Conservation (phyloP, 2,329 filamentous ascomycete genomes). For the Penicillium sp. region DNA sequence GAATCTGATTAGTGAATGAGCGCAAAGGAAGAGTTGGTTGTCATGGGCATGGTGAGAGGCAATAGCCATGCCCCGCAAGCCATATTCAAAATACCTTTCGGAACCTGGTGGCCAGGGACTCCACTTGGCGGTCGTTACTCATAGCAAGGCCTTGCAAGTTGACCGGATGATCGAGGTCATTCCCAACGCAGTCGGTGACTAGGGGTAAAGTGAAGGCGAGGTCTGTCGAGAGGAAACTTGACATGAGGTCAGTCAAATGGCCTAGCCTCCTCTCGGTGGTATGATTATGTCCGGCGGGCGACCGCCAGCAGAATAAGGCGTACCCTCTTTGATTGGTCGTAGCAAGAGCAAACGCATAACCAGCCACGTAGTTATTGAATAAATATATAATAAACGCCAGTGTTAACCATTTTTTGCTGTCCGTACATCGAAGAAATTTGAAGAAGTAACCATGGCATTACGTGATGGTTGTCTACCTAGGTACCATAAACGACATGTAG, state of each 20-base stretch:
- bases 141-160: conserved; percentile 23
- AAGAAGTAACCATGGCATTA: no score
- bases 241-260: conserved; percentile 10
- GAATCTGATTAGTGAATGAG: neutral
- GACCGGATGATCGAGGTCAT: neutral
- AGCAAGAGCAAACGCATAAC: no score
- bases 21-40: conserved; percentile 18
- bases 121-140: conserved; percentile 34
- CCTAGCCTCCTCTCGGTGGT: neutral
- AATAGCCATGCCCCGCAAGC: conserved; percentile 22
- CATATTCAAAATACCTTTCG: conserved; percentile 31
- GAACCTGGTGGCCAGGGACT: conserved; percentile 34
- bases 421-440: no score
- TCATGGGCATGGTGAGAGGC: conserved; percentile 9
- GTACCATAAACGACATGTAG: neutral
- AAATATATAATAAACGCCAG: no score
- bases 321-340: neutral
- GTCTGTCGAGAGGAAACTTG: neutral
- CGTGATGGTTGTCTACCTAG: neutral
- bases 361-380: no score
- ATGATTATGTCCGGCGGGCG: neutral
- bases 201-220: conserved; percentile 9
- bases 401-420: no score
- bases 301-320: conserved; percentile 11
- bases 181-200: neutral